Evolutionary conservation across 805 yeast genomes (phyloP).

Genomic region (Barnettozyma siamensis): DNA sequence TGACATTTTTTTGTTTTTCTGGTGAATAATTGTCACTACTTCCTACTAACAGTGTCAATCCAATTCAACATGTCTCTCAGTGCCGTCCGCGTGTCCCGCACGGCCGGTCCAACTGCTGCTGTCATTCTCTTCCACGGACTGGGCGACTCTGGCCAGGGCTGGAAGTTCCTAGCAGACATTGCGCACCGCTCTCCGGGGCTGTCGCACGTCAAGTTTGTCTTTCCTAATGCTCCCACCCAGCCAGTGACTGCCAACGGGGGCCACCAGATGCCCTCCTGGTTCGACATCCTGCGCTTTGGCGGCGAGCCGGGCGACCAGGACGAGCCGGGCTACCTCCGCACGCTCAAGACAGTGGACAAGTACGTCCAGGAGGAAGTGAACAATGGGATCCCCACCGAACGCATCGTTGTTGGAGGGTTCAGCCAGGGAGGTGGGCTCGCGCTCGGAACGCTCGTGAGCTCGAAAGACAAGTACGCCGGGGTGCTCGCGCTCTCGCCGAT

Average conservation of each 20-base stretch:
- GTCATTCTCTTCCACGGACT: constrained; percentile 82
- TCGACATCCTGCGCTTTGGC: constrained; percentile 60
- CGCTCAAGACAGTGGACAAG: constrained; percentile 39
- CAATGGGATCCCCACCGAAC: constrained; percentile 48
- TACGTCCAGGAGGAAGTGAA: constrained; percentile 47
- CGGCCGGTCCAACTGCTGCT: constrained; percentile 48
- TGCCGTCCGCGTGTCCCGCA: constrained; percentile 28
- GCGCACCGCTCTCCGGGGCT: constrained; percentile 42
- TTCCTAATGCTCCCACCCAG: constrained; percentile 81
- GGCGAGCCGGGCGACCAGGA: constrained; percentile 40
- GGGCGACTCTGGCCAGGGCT: constrained; percentile 88
- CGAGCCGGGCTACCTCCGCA: constrained; percentile 44
- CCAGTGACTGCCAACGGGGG: constrained; percentile 71
- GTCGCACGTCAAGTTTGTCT: constrained; percentile 62
- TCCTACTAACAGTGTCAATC: neutral
- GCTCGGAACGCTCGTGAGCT: constrained; percentile 49
- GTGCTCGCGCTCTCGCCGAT: constrained; percentile 76
- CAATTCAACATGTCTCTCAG: constrained; percentile 12
- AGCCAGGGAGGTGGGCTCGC: constrained; percentile 90
- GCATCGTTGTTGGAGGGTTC: constrained; percentile 90
- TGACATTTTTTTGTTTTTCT: too few relatives aligned
- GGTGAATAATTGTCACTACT: too few relatives aligned
- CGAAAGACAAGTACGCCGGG: constrained; percentile 69
- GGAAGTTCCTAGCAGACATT: constrained; percentile 74
- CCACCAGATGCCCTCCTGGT: constrained; percentile 76